Percentiles rank a stretch among this genome's conserved stretches.
Conservation (phyloP, 345 rosid genomes). For the Ceriops decandra region DNA sequence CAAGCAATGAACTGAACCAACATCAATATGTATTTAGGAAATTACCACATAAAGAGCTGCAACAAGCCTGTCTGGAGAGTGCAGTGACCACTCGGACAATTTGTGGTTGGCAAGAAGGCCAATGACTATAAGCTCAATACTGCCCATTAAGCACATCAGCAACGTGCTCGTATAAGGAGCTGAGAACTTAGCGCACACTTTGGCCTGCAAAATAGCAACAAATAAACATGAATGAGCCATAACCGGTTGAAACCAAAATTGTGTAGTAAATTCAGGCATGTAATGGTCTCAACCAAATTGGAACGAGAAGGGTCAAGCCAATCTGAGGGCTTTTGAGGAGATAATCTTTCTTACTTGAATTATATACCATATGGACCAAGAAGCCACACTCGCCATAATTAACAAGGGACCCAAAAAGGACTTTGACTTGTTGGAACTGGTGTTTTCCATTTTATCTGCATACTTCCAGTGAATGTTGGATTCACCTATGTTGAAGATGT, state of each 20-base stretch:
- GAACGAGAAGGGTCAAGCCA: not conserved
- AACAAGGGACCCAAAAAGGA: conserved; percentile 60
- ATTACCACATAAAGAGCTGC: conserved; percentile 69
- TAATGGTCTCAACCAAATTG: too few species aligned
- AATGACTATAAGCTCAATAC: conserved; percentile 49
- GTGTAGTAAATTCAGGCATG: too few species aligned
- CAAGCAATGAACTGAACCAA: not conserved
- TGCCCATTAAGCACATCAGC: conserved; percentile 68
- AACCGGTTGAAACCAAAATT: too few species aligned
- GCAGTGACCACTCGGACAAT: conserved; percentile 59
- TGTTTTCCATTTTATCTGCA: conserved; percentile 36
- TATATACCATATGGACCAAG: conserved; percentile 79
- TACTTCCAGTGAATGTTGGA: conserved; percentile 76
- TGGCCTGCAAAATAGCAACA: conserved; percentile 38
- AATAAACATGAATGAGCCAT: not conserved
- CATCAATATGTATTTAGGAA: not conserved
- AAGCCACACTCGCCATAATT: conserved; percentile 48
- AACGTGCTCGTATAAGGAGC: conserved; percentile 83
- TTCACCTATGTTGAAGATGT: conserved; percentile 44
- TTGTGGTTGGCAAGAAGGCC: conserved; percentile 39
- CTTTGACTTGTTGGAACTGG: conserved; percentile 29
- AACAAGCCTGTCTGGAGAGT: conserved; percentile 44
- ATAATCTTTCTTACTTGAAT: conserved; percentile 49
- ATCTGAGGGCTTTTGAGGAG: not conserved
- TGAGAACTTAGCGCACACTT: conserved; percentile 54